A percentile compares a stretch with the other conserved stretches of the same genome.
These are phyloP conservation scores for Dryas alaskensis DNA, from an alignment of 306 rosid species.

Conservation along the genomic window DNA sequence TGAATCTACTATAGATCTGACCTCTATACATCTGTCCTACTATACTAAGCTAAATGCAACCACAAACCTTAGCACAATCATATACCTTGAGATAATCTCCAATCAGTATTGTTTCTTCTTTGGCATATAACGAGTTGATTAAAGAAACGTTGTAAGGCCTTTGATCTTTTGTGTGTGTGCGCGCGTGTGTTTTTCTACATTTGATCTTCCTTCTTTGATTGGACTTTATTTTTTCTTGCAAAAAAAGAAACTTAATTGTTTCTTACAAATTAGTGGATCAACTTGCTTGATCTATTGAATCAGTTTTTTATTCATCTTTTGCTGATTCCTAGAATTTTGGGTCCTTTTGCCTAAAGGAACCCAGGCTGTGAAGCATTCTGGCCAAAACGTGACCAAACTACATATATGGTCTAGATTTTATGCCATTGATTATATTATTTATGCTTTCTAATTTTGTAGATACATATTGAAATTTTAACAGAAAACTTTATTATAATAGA, in stretches of 20 bases:
- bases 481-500: not conserved
- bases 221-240: not conserved
- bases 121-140: too few species aligned
- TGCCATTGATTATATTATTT: not conserved
- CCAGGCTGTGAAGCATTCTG: not conserved
- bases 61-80: not conserved
- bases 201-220: not conserved
- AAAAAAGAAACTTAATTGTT: too few species aligned
- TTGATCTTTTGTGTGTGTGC: too few species aligned
- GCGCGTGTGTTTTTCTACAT: not conserved
- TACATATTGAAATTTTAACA: not conserved
- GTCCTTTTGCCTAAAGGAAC: not conserved
- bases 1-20: not conserved
- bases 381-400: not conserved
- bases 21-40: not conserved
- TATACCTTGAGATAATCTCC: not conserved
- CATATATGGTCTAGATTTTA: too few species aligned
- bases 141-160: too few species aligned
- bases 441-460: not conserved
- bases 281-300: not conserved
- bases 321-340: not conserved
- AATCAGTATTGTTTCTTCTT: too few species aligned
- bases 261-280: not conserved
- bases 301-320: not conserved
- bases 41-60: not conserved